Percentiles rank a stretch among this genome's conserved stretches.
Conservation (phyloP, 1,284 basidiomycete species). For the Leucoagaricus sp. region DNA sequence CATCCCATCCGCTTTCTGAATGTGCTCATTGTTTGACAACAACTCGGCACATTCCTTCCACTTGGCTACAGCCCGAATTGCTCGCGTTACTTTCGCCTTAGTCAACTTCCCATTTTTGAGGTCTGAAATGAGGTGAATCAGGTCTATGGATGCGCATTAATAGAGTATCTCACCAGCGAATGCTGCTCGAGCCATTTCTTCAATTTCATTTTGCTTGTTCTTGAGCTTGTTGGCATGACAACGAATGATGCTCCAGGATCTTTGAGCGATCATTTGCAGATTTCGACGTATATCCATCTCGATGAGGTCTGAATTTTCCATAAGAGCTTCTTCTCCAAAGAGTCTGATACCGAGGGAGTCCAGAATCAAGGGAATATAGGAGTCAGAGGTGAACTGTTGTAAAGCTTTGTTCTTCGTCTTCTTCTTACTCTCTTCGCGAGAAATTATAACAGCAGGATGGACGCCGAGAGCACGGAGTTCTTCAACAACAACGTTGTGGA, state of each 20-base stretch:
- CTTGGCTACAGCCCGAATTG: conserved; percentile 17
- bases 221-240: background rate
- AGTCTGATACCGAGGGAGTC: conserved; percentile 18
- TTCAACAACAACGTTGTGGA: conserved; percentile 19
- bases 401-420: no score
- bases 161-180: conserved; percentile 1
- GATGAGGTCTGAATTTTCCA: background rate
- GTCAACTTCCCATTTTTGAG: conserved; percentile 16
- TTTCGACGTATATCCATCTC: background rate
- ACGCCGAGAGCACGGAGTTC: conserved; percentile 12
- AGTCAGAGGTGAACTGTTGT: background rate
- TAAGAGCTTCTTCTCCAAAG: conserved; percentile 19
- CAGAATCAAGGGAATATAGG: conserved; percentile 15
- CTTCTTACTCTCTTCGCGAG: conserved; percentile 10
- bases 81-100: conserved; percentile 11
- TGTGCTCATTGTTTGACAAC: conserved; percentile 8
- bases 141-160: background rate
- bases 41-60: conserved; percentile 20
- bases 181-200: background rate
- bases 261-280: background rate
- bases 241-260: conserved; percentile 1
- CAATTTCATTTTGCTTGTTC: background rate
- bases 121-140: background rate
- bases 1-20: background rate
- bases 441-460: conserved; percentile 12